Evolutionary conservation across 164 flowering plant species (phyloP).

Genomic region (Vitis rupestris): DNA sequence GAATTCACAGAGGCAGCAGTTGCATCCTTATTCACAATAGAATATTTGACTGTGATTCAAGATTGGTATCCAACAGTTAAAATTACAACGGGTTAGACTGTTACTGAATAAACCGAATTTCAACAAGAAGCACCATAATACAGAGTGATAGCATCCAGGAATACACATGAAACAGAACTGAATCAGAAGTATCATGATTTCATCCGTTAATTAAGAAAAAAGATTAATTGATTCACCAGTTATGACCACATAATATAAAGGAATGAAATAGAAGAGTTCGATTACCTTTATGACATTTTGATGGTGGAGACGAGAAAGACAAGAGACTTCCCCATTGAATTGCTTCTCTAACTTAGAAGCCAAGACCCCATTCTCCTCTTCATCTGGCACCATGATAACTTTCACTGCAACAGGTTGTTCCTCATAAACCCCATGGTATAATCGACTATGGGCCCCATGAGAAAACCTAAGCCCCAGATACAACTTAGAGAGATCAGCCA

Average conservation of each 20-base stretch:
- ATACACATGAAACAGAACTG: too few relatives aligned
- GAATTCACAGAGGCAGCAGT: too few relatives aligned
- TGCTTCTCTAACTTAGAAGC: constrained; percentile 68
- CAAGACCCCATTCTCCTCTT: constrained; percentile 69
- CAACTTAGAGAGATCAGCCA: constrained; percentile 70
- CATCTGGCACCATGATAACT: constrained; percentile 69
- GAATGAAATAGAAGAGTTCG: neutral
- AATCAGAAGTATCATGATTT: too few relatives aligned
- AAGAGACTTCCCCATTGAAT: constrained; percentile 64
- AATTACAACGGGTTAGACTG: too few relatives aligned
- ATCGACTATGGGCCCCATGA: constrained; percentile 79
- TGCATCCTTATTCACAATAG: too few relatives aligned
- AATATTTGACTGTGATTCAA: neutral
- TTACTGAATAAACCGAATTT: neutral
- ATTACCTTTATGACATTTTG: constrained; percentile 75
- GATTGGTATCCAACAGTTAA: neutral
- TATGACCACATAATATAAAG: neutral
- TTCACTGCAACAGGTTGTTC: constrained; percentile 83
- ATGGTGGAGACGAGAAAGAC: constrained; percentile 72
- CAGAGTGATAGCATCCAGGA: too few relatives aligned
- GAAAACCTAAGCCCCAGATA: constrained; percentile 75
- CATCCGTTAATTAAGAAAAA: too few relatives aligned
- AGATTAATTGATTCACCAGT: too few relatives aligned
- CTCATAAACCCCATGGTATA: constrained; percentile 80
- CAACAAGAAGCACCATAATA: too few relatives aligned